Conservation (phyloP, 2,329 filamentous ascomycete species). For the Clonostachys byssicola region DNA sequence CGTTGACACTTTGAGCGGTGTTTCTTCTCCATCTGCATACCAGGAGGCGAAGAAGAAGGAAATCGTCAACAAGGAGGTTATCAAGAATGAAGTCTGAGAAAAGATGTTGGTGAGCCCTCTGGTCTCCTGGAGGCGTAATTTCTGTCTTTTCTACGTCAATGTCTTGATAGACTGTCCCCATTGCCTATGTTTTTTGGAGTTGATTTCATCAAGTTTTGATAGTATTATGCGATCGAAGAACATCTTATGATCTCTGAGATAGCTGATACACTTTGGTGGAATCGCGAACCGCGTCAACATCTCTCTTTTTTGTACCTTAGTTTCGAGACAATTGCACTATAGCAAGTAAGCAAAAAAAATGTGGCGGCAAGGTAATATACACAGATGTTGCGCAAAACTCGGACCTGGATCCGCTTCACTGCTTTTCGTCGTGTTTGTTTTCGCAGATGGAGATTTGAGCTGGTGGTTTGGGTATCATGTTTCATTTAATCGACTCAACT, state of each 20-base stretch:
- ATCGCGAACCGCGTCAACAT: conserved; percentile 17
- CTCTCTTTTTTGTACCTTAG: conserved; percentile 34
- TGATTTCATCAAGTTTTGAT: conserved; percentile 6
- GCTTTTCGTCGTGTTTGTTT: too few species aligned
- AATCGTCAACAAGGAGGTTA: conserved; percentile 13
- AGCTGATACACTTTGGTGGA: conserved; percentile 22
- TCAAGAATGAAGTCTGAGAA: conserved; percentile 13
- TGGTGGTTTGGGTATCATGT: too few species aligned
- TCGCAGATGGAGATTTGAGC: too few species aligned
- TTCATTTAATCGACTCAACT: too few species aligned
- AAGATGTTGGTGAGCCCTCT: too few species aligned
- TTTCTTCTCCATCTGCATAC: conserved; percentile 37
- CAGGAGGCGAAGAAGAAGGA: too few species aligned
- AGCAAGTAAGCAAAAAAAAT: too few species aligned
- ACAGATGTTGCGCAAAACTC: too few species aligned
- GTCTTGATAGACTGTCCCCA: background rate
- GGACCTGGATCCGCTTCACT: too few species aligned
- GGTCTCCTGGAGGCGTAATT: background rate
- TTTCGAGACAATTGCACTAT: too few species aligned
- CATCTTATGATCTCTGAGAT: conserved; percentile 28
- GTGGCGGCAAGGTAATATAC: too few species aligned
- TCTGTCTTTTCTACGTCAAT: background rate
- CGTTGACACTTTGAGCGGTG: conserved; percentile 30
- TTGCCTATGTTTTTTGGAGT: conserved; percentile 1
- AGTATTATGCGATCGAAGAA: conserved; percentile 21